Evolutionary conservation across 2,329 filamentous ascomycete species (phyloP).

Genomic region (Aureobasidium musti): DNA sequence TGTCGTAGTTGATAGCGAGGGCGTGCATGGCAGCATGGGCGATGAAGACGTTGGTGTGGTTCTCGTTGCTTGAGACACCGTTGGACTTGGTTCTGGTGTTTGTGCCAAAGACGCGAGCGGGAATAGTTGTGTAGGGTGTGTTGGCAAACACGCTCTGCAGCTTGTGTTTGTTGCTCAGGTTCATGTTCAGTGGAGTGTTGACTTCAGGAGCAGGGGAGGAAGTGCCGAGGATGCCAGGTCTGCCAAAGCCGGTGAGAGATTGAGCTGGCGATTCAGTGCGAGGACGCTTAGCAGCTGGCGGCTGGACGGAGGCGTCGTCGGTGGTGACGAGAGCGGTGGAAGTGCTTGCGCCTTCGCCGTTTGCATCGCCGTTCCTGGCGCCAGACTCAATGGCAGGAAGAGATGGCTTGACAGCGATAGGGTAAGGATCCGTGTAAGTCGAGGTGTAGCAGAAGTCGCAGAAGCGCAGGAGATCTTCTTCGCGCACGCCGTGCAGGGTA

Average conservation of each 20-base stretch:
- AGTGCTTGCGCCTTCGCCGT: background rate
- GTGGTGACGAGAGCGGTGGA: background rate
- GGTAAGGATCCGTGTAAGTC: slow-evolving; percentile 25
- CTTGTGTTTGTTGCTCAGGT: background rate
- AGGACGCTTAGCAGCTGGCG: slow-evolving; percentile 6
- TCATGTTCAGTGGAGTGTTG: background rate
- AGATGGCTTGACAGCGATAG: slow-evolving; percentile 1
- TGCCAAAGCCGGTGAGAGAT: background rate
- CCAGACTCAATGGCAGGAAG: background rate
- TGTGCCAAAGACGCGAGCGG: background rate
- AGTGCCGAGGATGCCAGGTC: background rate
- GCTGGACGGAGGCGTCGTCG: background rate
- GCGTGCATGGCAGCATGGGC: slow-evolving; percentile 23
- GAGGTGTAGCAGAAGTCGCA: slow-evolving; percentile 20
- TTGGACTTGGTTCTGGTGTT: background rate
- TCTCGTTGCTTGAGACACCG: background rate
- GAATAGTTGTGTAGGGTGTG: background rate
- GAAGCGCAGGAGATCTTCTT: slow-evolving; percentile 27
- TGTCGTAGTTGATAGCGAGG: slow-evolving; percentile 4
- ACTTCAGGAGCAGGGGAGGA: background rate
- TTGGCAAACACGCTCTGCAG: background rate
- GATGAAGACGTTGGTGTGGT: slow-evolving; percentile 25
- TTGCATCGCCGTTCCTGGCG: background rate
- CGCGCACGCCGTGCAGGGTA: slow-evolving; percentile 6
- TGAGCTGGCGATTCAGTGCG: slow-evolving; percentile 1